phyloP scores from a whole-genome alignment of 306 rosid genomes.

The Lathyrus aphaca region DNA sequence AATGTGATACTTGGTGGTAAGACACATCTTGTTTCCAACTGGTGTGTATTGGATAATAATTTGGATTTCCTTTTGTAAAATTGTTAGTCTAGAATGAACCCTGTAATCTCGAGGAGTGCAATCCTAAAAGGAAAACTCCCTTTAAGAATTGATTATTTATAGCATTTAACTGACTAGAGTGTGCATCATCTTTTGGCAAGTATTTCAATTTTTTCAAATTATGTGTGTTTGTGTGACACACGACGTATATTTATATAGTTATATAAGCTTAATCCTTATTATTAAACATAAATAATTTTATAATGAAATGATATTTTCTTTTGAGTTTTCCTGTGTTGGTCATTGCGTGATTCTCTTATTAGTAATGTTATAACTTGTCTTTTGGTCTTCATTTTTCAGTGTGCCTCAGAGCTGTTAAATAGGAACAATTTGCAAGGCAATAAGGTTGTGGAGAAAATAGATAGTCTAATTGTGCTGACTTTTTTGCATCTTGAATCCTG shows the following conservation, averaged over 20 bases:
- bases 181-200: not conserved
- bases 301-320: not conserved
- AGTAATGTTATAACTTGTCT: conserved; percentile 21
- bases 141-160: not conserved
- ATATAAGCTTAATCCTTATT: not conserved
- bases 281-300: not conserved
- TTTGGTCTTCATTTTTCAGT: conserved; percentile 48
- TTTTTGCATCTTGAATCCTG: conserved; percentile 87
- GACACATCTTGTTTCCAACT: not conserved
- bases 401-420: conserved; percentile 53
- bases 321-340: not conserved
- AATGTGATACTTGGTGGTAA: not conserved
- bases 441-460: conserved; percentile 63
- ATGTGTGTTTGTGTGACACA: not conserved
- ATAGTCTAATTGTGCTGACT: conserved; percentile 70
- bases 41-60: not conserved
- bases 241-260: not conserved
- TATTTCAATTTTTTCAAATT: not conserved
- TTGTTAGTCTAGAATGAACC: not conserved
- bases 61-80: not conserved
- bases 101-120: not conserved
- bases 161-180: not conserved
- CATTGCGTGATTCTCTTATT: not conserved
- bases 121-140: conserved; percentile 10
- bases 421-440: conserved; percentile 51